Evolutionary conservation across 352 stramenopile genomes (phyloP).

Genomic region (Pythium scleroteichum): DNA sequence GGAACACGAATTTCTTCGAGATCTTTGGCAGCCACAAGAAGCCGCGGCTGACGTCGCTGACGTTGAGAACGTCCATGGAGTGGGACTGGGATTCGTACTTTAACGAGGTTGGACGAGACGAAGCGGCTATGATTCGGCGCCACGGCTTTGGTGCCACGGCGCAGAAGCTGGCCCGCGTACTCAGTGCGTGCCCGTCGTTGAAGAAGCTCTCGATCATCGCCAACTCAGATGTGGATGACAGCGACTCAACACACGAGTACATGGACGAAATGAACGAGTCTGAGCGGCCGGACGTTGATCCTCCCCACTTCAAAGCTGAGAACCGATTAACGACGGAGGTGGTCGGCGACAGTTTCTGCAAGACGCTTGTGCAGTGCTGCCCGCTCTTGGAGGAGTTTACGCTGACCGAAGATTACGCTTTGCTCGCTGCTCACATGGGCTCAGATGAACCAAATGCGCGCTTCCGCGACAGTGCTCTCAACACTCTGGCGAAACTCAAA

Average conservation of each 20-base stretch:
- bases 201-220: neutral
- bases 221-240: neutral
- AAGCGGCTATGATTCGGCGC: constrained; percentile 1
- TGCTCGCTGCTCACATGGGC: neutral
- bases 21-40: constrained; percentile 16
- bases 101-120: neutral
- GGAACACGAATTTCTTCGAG: constrained; percentile 18
- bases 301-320: neutral
- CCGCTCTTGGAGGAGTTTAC: constrained; percentile 6
- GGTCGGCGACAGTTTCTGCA: constrained; percentile 11
- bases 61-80: neutral
- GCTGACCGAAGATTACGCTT: neutral
- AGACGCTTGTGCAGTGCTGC: constrained; percentile 5
- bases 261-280: neutral
- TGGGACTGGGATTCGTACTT: constrained; percentile 7
- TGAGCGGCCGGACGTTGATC: neutral
- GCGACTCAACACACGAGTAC: neutral
- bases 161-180: neutral
- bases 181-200: neutral
- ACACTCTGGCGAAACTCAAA: no score
- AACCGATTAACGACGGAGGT: neutral
- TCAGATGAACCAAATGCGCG: neutral
- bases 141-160: constrained; percentile 1
- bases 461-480: neutral
- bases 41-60: constrained; percentile 6